These are phyloP conservation scores for Tylopilus plumbeoviolaceoides DNA, from an alignment of 768 basidiomycete genomes.

Conservation along the genomic window DNA sequence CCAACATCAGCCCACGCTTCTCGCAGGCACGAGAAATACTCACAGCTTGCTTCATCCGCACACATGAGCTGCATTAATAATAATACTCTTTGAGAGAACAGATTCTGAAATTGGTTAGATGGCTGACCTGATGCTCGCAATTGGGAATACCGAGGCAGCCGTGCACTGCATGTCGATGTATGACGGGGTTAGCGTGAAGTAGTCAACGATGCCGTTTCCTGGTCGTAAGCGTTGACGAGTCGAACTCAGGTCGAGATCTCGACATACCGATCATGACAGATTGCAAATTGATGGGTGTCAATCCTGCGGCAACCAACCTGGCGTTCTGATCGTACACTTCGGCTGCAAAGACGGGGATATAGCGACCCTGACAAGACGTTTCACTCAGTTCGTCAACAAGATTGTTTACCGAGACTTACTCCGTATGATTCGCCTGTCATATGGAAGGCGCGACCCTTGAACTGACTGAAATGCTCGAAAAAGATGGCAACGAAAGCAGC, in stretches of 20 bases:
- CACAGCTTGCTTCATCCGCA: conserved; percentile 43
- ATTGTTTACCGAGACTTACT: conserved; percentile 22
- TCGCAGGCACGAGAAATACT: conserved; percentile 1
- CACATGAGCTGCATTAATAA: conserved; percentile 27
- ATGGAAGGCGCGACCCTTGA: conserved; percentile 63
- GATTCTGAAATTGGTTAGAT: background rate
- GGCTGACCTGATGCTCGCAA: conserved; percentile 34
- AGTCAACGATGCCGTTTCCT: conserved; percentile 47
- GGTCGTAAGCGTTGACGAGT: background rate
- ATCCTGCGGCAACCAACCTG: conserved; percentile 37
- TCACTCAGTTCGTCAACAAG: background rate
- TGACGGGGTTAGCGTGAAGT: conserved; percentile 34
- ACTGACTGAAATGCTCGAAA: conserved; percentile 68
- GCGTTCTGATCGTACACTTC: conserved; percentile 48
- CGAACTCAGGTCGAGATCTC: background rate
- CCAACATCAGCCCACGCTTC: background rate
- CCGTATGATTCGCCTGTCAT: conserved; percentile 58
- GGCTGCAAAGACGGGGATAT: conserved; percentile 48
- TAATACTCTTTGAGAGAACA: background rate
- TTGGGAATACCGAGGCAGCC: conserved; percentile 43
- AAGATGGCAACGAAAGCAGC: conserved; percentile 69
- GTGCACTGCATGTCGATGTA: conserved; percentile 58
- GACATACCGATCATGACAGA: conserved; percentile 47
- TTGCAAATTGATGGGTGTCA: conserved; percentile 46
- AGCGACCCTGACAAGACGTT: conserved; percentile 39